Percentiles rank a stretch among this genome's conserved stretches.
phyloP scores from a whole-genome alignment of 352 stramenopile genomes.

The Aphanomyces astaci region DNA sequence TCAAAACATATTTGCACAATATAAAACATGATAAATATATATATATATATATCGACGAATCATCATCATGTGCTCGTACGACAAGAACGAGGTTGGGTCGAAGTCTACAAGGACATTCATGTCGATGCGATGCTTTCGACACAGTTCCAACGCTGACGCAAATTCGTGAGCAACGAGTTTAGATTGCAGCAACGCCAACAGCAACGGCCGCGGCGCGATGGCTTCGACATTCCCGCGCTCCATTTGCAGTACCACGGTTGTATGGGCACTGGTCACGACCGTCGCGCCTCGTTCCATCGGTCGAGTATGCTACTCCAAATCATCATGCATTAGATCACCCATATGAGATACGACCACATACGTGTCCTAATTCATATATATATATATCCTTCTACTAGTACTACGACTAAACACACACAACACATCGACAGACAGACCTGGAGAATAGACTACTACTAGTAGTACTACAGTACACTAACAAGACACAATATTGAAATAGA shows the following conservation, averaged over 20 bases:
- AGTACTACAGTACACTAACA: too few relatives aligned
- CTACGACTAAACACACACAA: too few relatives aligned
- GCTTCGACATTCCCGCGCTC: slow-evolving; percentile 69
- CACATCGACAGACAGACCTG: too few relatives aligned
- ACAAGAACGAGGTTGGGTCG: slow-evolving; percentile 37
- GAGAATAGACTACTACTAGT: too few relatives aligned
- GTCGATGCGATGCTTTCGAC: slow-evolving; percentile 68
- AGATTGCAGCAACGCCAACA: slow-evolving; percentile 39
- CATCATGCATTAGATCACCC: too few relatives aligned
- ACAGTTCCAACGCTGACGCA: slow-evolving; percentile 48
- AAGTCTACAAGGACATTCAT: slow-evolving; percentile 72
- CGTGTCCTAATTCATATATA: too few relatives aligned
- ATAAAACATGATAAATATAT: too few relatives aligned
- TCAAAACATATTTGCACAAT: too few relatives aligned
- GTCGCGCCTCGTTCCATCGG: slow-evolving; percentile 55
- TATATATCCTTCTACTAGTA: too few relatives aligned
- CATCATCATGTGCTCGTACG: slow-evolving; percentile 30
- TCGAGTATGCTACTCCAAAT: slow-evolving; percentile 26
- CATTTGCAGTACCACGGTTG: slow-evolving; percentile 63
- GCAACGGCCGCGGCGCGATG: slow-evolving; percentile 48
- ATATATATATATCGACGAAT: slow-evolving; percentile 24
- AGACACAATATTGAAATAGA: too few relatives aligned
- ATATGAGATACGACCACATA: too few relatives aligned
- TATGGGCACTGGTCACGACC: slow-evolving; percentile 47
- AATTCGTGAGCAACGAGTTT: slow-evolving; percentile 40